These are phyloP conservation scores for Lentinula sp. DNA, from an alignment of 768 basidiomycete species.

Conservation along the genomic window DNA sequence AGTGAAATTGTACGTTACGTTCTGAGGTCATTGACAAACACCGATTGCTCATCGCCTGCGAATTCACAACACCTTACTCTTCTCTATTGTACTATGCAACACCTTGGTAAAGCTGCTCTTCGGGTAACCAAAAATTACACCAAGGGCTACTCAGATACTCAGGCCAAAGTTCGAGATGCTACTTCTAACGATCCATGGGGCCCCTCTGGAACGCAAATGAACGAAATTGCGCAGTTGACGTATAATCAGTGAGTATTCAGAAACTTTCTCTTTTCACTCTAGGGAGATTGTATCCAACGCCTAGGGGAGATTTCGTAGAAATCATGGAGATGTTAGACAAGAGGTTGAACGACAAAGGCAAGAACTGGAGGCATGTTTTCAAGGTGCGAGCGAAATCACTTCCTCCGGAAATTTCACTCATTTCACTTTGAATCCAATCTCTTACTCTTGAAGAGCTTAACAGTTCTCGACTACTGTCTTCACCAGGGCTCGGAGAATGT, in stretches of 20 bases:
- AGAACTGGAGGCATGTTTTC: slow-evolving; percentile 99
- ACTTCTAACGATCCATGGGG: slow-evolving; percentile 99
- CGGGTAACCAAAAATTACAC: slow-evolving; percentile 95
- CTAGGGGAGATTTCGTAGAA: slow-evolving; percentile 91
- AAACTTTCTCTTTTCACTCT: background rate
- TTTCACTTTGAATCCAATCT: background rate
- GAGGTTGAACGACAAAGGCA: slow-evolving; percentile 96
- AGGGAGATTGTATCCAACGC: background rate
- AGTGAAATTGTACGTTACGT: too few relatives aligned
- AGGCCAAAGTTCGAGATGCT: slow-evolving; percentile 93
- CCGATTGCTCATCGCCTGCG: slow-evolving; percentile 1
- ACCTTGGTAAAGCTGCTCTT: slow-evolving; percentile 79
- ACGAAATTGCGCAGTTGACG: slow-evolving; percentile 94
- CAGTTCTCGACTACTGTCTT: slow-evolving; percentile 90
- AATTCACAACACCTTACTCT: background rate
- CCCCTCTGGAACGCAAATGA: slow-evolving; percentile 97
- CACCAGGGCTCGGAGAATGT: slow-evolving; percentile 98
- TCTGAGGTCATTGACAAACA: background rate
- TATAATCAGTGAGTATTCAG: slow-evolving; percentile 83
- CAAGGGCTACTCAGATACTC: slow-evolving; percentile 91
- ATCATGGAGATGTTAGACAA: slow-evolving; percentile 99
- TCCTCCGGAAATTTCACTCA: background rate
- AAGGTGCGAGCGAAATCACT: slow-evolving; percentile 48
- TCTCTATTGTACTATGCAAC: slow-evolving; percentile 41
- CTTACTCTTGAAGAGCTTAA: slow-evolving; percentile 56